Conservation (phyloP, 2,329 filamentous ascomycete genomes). For the Calonectria leucothoes region DNA sequence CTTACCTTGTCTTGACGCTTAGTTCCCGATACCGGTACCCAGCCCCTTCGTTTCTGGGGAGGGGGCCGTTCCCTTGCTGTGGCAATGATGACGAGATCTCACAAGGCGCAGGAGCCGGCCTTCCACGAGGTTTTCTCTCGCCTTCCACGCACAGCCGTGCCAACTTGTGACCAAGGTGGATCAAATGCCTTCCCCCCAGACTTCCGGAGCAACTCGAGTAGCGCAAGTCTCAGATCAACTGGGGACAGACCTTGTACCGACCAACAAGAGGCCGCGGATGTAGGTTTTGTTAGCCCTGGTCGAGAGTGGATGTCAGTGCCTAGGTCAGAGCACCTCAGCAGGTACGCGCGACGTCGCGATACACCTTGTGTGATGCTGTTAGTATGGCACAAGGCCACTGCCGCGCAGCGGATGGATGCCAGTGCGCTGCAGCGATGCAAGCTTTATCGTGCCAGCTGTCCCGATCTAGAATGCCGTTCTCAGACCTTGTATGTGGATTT, state of each 20-base stretch:
- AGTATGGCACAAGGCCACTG: background rate
- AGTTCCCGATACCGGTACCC: background rate
- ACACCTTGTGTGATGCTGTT: conserved; percentile 1
- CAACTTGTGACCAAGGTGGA: conserved; percentile 10
- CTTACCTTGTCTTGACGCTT: background rate
- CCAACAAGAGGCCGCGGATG: background rate
- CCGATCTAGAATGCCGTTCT: conserved; percentile 8
- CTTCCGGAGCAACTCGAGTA: background rate
- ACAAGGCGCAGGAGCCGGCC: background rate
- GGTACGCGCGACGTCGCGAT: background rate
- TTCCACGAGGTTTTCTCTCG: conserved; percentile 6
- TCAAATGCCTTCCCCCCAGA: conserved; percentile 11
- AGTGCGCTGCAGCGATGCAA: conserved; percentile 3
- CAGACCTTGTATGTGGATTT: background rate
- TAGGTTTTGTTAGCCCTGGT: conserved; percentile 7
- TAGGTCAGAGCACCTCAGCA: conserved; percentile 4
- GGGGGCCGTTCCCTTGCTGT: conserved; percentile 4
- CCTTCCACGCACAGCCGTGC: conserved; percentile 9
- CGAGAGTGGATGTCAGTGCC: background rate
- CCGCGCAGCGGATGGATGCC: background rate
- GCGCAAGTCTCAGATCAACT: background rate
- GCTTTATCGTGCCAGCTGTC: conserved; percentile 4
- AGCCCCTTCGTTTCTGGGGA: background rate
- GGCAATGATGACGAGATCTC: conserved; percentile 1
- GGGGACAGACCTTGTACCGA: background rate